Conservation (phyloP, 805 yeast genomes). For the Saturnispora mendoncae region DNA sequence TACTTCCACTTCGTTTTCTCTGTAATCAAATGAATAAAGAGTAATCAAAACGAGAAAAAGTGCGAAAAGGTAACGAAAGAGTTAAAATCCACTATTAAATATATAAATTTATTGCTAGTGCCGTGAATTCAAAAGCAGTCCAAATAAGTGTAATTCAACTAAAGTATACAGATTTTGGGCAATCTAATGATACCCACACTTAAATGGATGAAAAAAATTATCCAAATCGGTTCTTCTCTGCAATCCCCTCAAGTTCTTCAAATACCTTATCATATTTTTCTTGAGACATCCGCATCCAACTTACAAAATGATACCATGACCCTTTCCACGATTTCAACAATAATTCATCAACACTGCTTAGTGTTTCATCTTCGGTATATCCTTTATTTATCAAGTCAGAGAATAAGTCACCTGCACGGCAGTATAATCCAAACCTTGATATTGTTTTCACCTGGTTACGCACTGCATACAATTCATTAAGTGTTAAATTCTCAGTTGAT, state of each 20-base stretch:
- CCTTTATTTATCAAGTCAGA: not conserved
- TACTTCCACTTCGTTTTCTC: not conserved
- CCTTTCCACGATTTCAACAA: not conserved
- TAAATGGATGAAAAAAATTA: too few species aligned
- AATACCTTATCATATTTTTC: not conserved
- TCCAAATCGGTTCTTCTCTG: too few species aligned
- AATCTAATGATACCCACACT: too few species aligned
- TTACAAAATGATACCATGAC: constrained; percentile 6
- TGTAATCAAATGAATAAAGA: too few species aligned
- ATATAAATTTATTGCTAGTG: too few species aligned
- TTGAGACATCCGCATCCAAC: constrained; percentile 5
- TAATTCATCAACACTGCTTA: not conserved
- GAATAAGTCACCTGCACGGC: constrained; percentile 4
- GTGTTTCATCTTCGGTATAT: not conserved
- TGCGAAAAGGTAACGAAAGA: too few species aligned
- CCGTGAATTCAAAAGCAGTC: too few species aligned
- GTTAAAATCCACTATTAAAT: too few species aligned
- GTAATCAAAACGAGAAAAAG: not conserved
- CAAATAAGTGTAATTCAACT: too few species aligned
- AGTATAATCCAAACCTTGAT: constrained; percentile 2
- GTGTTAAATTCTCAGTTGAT: not conserved
- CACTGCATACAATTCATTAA: not conserved
- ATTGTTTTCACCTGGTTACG: not conserved
- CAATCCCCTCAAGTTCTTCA: not conserved
- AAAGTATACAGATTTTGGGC: too few species aligned